Evolutionary conservation across 345 rosid genomes (phyloP), one percentile per base, ranked within the genome.

Genomic region (Boechera divaricarpa): DNA sequence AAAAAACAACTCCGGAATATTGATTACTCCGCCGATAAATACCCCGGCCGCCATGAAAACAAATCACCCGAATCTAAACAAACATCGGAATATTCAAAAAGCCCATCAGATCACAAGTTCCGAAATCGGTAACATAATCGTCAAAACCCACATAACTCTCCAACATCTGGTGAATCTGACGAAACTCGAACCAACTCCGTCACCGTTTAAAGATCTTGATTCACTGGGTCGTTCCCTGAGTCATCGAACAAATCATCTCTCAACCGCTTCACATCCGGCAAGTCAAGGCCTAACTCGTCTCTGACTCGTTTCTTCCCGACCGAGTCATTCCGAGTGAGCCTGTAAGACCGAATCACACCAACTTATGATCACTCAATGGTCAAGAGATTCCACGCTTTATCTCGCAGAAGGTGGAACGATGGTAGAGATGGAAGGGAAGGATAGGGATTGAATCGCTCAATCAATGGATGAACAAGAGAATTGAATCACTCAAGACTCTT

Each of bases 211-310:
- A n/a, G n/a, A 5, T 77, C 93, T 68, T 80, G 91, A 73, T 77
- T 75, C 28, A 55, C 58, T n/a, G 89, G 68, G 10, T 38, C 41
- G 41, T 8, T 9, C 16, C 81, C 86, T 4, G 86, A 33, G n/a
- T 88, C 97, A 10, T 94, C 93, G 15, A 90, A 79, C 38, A 91
- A 80, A 69, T 90, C 92, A 11, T 88, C 91, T 52, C 82, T 86
- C 42, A 87, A 74, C 56, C 82, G 81, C 79, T 87, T 91, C 54
- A 73, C 92, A 32, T 80, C 87, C 0, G 85, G 88, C 60, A 88
- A 80, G 78, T 26, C 68, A 2, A 76, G 67, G 4, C 26, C 81
- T n/a, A 77, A 70, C 51, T 72, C 70, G 36, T 61, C 83, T 55
- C 93, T 82, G 63, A 18, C 77, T 69, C 95, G 86, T 62, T 87